Evolutionary conservation across 2,329 filamentous ascomycete species (phyloP), one percentile per base, ranked within the genome.

Genomic region (Arachnomyces sp.): DNA sequence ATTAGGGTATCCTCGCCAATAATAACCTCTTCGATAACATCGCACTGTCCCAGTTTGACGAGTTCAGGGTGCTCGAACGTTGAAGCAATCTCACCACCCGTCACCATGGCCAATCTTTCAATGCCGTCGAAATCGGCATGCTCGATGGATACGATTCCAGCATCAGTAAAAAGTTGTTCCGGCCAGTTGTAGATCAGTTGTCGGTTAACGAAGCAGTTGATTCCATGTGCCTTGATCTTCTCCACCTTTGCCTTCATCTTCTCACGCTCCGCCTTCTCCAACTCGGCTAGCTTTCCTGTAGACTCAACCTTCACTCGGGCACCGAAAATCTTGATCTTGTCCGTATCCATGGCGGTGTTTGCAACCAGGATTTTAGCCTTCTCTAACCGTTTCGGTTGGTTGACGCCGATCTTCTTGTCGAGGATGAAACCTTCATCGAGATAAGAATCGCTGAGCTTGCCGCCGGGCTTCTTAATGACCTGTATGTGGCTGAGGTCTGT

Each of bases 151-250:
- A 94, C 86, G 67, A 98, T 96, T 47, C 92, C 92, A 6, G 89
- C 90, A 63, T 98, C 92, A 28, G 90, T 88, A 60, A 98, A 98
- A 34, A 98, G 82, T 69, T 98, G 92, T 68, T 98, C 92, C 4
- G 92, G 92, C 92, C 92, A 98, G 75, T 98, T 98, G 77, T 98
- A 98, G 70, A 98, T 98, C 49, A 98, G 80, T 66, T 98, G 92
- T 54, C 92, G 77, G 77, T 98, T 98, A 67, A 98, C 95, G 67
- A 98, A 98, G 75, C 92, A 96, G 77, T 98, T 98, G 71, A 98
- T 95, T 44, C 92, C 92, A 60, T 98, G 92, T 34, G 87, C 78
- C 78, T 96, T 98, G 72, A 98, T 98, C 67, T 87, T 90, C 49
- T 98, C 92, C 34, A 98, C 92, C 77, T 98, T 98, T 51, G 86